phyloP scores from a whole-genome alignment of 2,329 filamentous ascomycete species.

The Dendrostoma leiphaemia region DNA sequence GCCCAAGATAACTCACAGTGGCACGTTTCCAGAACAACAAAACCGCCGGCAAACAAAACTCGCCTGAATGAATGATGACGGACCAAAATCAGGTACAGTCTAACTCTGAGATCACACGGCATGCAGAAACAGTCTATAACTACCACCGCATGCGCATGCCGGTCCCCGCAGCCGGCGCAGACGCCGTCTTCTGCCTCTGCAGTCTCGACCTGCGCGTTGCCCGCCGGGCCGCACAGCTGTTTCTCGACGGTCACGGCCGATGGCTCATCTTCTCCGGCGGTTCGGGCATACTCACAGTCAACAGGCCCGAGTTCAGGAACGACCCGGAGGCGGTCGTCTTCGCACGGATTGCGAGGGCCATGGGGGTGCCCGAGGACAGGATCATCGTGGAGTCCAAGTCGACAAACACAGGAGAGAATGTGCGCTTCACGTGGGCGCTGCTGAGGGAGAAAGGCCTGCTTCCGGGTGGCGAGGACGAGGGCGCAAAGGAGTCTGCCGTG shows the following conservation, averaged over 20 bases:
- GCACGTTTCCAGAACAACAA: no score
- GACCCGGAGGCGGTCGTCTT: constrained; percentile 42
- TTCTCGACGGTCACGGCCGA: constrained; percentile 35
- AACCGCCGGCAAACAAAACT: no score
- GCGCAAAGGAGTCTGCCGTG: background rate
- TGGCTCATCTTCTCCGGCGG: constrained; percentile 44
- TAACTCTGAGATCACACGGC: constrained; percentile 19
- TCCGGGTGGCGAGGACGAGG: background rate
- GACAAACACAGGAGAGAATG: constrained; percentile 47
- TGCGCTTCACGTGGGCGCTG: constrained; percentile 40
- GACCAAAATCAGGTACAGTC: no score
- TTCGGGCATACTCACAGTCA: constrained; percentile 38
- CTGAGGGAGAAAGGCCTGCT: constrained; percentile 28
- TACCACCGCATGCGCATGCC: constrained; percentile 42
- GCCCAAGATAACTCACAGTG: no score
- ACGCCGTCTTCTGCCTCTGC: constrained; percentile 46
- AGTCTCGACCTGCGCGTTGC: constrained; percentile 46
- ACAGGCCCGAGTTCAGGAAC: constrained; percentile 37
- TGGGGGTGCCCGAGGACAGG: constrained; percentile 37
- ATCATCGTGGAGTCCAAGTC: constrained; percentile 39
- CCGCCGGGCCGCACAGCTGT: constrained; percentile 39
- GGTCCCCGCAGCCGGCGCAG: constrained; percentile 27
- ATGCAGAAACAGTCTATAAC: constrained; percentile 39
- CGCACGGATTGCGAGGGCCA: constrained; percentile 35
- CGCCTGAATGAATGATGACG: no score